A percentile compares a stretch with the other conserved stretches of the same genome.
Conservation (phyloP, 345 rosid genomes). For the Microcos paniculata region DNA sequence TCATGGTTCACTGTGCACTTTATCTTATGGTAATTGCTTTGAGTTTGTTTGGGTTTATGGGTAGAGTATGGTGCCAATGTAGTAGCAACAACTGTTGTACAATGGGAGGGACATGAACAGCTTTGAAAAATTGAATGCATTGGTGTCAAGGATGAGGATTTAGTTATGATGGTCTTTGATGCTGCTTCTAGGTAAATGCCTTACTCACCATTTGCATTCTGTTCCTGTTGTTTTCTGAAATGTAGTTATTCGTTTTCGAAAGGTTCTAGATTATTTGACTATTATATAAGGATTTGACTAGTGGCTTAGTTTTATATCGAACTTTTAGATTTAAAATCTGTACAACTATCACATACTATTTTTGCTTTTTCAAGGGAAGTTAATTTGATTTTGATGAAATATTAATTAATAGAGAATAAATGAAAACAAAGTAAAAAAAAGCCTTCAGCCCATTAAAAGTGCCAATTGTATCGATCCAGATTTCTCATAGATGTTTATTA, state of each 20-base stretch:
- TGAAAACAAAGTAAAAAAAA: too few relatives aligned
- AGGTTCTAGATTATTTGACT: background rate
- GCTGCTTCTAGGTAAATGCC: conserved; percentile 56
- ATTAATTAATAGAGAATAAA: too few relatives aligned
- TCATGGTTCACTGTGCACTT: background rate
- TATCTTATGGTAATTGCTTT: background rate
- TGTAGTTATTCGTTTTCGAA: background rate
- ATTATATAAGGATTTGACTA: background rate
- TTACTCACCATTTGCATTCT: too few relatives aligned
- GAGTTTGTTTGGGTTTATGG: conserved; percentile 21
- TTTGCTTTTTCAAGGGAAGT: too few relatives aligned
- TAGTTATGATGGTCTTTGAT: conserved; percentile 84
- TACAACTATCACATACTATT: too few relatives aligned
- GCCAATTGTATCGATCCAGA: background rate
- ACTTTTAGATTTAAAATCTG: too few relatives aligned
- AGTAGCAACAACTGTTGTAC: conserved; percentile 82
- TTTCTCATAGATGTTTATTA: background rate
- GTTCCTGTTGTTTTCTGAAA: too few relatives aligned
- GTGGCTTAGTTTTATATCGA: too few relatives aligned
- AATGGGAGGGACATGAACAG: conserved; percentile 84
- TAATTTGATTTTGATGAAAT: too few relatives aligned
- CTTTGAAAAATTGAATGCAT: conserved; percentile 69
- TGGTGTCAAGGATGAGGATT: conserved; percentile 93
- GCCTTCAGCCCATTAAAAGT: too few relatives aligned
- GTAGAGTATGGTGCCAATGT: conserved; percentile 81